Conservation (phyloP, 2,329 filamentous ascomycete genomes). For the Magnaporthiopsis poae region DNA sequence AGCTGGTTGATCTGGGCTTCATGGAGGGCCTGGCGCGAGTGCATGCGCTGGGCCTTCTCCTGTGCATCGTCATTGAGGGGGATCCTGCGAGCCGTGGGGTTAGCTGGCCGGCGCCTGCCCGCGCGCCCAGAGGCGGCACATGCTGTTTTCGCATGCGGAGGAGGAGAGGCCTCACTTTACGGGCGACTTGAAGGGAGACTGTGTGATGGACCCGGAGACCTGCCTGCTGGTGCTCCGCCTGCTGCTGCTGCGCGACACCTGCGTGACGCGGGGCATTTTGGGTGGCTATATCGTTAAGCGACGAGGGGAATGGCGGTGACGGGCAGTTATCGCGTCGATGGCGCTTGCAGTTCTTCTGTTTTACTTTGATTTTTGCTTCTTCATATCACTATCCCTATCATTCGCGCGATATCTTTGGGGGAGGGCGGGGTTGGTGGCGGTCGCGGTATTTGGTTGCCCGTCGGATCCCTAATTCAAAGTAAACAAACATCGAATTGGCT, state of each 20-base stretch:
- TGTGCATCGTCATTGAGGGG: conserved; percentile 90
- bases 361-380: not conserved
- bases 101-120: not conserved
- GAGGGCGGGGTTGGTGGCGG: not conserved
- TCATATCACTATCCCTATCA: not conserved
- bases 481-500: not conserved
- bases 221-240: conserved; percentile 28
- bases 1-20: conserved; percentile 89
- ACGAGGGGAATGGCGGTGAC: not conserved
- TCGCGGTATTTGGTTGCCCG: not conserved
- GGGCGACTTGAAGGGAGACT: conserved; percentile 48
- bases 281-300: conserved; percentile 9
- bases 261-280: conserved; percentile 49
- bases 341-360: not conserved
- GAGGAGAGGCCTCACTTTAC: conserved; percentile 38
- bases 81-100: conserved; percentile 48
- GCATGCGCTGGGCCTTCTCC: conserved; percentile 80
- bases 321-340: not conserved
- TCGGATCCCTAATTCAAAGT: not conserved
- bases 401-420: not conserved
- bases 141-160: conserved; percentile 6
- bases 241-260: conserved; percentile 40
- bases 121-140: not conserved
- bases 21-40: conserved; percentile 78
- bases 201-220: conserved; percentile 35